Conservation (phyloP, 441 rosid genomes). For the Euphorbia celastroides region DNA sequence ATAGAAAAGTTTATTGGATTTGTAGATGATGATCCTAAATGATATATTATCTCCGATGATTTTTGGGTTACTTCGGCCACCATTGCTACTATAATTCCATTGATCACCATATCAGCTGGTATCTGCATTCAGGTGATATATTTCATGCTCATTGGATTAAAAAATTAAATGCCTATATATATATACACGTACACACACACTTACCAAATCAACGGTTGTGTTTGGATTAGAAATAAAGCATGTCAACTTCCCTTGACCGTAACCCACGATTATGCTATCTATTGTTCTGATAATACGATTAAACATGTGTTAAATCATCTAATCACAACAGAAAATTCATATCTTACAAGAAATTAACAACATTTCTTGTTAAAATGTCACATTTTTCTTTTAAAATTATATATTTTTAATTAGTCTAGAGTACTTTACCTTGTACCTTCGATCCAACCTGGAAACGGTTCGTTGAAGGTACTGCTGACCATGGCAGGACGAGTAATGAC, state of each 20-base stretch:
- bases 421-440: neutral
- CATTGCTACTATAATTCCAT: neutral
- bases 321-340: too few relatives aligned
- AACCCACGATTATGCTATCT: constrained; percentile 62
- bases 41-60: constrained; percentile 35
- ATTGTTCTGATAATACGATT: constrained; percentile 48
- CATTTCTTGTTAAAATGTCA: too few relatives aligned
- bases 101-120: constrained; percentile 63
- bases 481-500: neutral
- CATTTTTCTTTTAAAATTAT: too few relatives aligned
- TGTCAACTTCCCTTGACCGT: constrained; percentile 60
- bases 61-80: constrained; percentile 33
- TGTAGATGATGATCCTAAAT: constrained; percentile 57
- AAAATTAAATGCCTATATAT: too few relatives aligned
- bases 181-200: too few relatives aligned
- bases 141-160: too few relatives aligned
- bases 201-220: constrained; percentile 53
- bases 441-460: neutral
- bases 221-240: constrained; percentile 49
- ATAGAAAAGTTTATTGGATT: constrained; percentile 37
- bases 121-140: constrained; percentile 22
- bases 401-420: too few relatives aligned
- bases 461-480: neutral
- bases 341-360: too few relatives aligned
- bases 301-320: too few relatives aligned